Conservation (phyloP, 2,329 filamentous ascomycete genomes). For the Ophiostoma perfectum region DNA sequence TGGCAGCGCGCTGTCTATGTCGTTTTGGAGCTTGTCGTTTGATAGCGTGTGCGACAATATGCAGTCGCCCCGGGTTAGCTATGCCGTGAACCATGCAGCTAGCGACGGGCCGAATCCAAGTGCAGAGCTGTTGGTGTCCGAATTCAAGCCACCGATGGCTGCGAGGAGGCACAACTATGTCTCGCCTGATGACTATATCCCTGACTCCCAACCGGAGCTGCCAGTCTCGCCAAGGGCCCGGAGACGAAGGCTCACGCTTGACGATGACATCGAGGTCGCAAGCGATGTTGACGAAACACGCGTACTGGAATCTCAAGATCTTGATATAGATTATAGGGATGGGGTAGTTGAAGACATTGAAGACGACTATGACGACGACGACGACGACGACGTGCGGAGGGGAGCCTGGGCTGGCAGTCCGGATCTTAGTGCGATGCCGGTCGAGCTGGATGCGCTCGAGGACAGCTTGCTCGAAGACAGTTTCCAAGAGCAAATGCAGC, state of each 20-base stretch:
- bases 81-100: neutral
- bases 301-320: neutral
- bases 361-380: neutral
- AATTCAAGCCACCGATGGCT: constrained; percentile 33
- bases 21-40: constrained; percentile 32
- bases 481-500: neutral
- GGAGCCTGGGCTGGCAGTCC: constrained; percentile 12
- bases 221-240: constrained; percentile 17
- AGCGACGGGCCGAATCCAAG: neutral
- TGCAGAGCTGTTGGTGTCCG: neutral
- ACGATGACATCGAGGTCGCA: neutral
- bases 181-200: constrained; percentile 36
- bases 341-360: neutral
- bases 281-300: neutral
- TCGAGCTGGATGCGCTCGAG: neutral
- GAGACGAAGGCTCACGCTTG: neutral
- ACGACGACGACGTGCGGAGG: neutral
- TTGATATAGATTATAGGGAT: neutral
- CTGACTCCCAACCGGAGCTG: constrained; percentile 48
- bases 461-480: constrained; percentile 8
- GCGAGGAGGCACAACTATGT: constrained; percentile 12
- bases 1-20: constrained; percentile 17
- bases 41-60: constrained; percentile 32
- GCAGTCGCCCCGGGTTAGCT: constrained; percentile 27
- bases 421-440: constrained; percentile 16